Evolutionary conservation across 2,329 filamentous ascomycete genomes (phyloP).

Genomic region (Nectriaceae sp.): DNA sequence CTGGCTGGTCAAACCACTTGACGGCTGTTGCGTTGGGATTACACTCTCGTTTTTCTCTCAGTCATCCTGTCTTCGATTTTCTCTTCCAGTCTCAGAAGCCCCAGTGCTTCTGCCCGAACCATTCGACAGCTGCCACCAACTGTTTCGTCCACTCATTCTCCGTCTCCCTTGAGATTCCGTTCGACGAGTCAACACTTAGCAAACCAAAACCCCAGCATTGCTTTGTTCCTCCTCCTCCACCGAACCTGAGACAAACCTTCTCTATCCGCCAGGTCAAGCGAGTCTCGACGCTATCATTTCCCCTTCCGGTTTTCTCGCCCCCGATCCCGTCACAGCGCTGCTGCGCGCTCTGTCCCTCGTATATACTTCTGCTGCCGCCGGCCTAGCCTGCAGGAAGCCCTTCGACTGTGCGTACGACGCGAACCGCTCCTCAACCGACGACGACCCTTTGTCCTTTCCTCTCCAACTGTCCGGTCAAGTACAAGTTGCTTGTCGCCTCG

Average conservation of each 20-base stretch:
- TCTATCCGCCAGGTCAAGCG: constrained; percentile 12
- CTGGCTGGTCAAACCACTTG: constrained; percentile 16
- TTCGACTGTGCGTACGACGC: constrained; percentile 22
- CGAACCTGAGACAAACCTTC: constrained; percentile 27
- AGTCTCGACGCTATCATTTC: constrained; percentile 18
- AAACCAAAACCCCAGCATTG: constrained; percentile 18
- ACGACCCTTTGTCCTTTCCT: constrained; percentile 9
- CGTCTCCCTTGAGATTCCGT: constrained; percentile 25
- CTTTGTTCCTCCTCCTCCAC: constrained; percentile 21
- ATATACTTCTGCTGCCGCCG: constrained; percentile 23
- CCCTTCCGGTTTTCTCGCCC: constrained; percentile 17
- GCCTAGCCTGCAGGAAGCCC: constrained; percentile 30
- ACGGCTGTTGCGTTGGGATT: constrained; percentile 16
- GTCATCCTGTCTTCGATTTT: constrained; percentile 15
- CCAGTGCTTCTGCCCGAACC: constrained; percentile 21
- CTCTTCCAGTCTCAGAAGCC: constrained; percentile 4
- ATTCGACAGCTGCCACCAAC: constrained; percentile 6
- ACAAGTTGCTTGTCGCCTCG: constrained; percentile 9
- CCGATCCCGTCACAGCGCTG: constrained; percentile 15
- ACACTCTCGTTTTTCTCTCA: constrained; percentile 11
- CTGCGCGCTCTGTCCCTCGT: constrained; percentile 17
- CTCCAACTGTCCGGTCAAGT: constrained; percentile 9
- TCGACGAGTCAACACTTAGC: constrained; percentile 13
- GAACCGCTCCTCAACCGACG: constrained; percentile 12
- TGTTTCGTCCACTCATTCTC: constrained; percentile 7